Conservation (phyloP, 257 asterid genomes). For the Solanum dulcamara region DNA sequence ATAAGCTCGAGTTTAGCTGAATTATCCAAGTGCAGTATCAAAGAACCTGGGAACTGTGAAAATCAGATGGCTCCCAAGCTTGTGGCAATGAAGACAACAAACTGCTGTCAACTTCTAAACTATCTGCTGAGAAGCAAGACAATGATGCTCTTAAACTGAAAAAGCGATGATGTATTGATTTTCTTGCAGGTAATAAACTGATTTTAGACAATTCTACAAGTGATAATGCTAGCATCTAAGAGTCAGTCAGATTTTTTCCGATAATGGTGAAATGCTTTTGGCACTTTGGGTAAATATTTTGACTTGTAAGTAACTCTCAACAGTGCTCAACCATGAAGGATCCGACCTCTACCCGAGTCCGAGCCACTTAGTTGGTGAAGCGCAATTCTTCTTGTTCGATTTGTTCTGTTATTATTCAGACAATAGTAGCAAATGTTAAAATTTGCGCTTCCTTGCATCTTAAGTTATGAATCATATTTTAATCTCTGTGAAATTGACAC, state of each 20-base stretch:
- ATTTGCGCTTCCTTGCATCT: neutral
- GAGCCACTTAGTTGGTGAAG: neutral
- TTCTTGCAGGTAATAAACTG: neutral
- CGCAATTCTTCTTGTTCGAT: neutral
- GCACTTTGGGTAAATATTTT: neutral
- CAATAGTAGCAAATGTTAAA: neutral
- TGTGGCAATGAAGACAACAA: neutral
- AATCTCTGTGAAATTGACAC: neutral
- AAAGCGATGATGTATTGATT: neutral
- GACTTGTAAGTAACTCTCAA: neutral
- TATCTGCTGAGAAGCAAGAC: neutral
- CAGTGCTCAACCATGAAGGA: neutral
- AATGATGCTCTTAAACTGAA: neutral
- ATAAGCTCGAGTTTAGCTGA: constrained; percentile 1
- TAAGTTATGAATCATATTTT: neutral
- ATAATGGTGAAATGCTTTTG: neutral
- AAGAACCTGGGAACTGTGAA: neutral
- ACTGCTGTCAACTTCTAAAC: neutral
- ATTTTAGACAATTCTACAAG: neutral
- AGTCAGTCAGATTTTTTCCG: neutral
- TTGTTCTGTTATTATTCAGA: neutral
- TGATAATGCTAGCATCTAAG: neutral
- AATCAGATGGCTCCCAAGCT: neutral
- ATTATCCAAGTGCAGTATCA: neutral
- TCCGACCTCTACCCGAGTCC: neutral